Base-by-base conservation (phyloP, 257 asterid genomes). In the Gentiana macrophylla region DNA sequence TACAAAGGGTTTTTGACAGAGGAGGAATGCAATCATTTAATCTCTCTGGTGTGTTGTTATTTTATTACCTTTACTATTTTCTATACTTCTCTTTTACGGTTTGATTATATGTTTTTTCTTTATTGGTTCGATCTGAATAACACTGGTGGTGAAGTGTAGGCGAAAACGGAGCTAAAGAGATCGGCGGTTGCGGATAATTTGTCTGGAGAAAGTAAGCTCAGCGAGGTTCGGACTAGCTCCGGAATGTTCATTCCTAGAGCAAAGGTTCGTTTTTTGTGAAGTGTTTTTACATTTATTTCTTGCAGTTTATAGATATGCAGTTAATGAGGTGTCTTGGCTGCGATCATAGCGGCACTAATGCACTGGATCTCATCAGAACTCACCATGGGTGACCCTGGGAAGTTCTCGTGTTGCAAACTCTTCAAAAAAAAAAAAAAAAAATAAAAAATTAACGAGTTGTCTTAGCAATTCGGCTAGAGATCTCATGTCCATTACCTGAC, bases 221-320 rank as follows among this genome's bases (percentile, higher is more conserved):
- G 96, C 57, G 89, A 82, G 74, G 94, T 81, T 52, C 86, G 96
- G 76, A 91, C 96, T 51, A 87, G 98, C 83, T 87, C 98, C 12
- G 98, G 96, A 55, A 91, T 84, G 96, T 91, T 91, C 54, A 91
- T 91, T 51, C 12, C 66, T 32, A 91, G 84, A 71, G 94, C 45
- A 54, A 87, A 84, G 98, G 98, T 91, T 63, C 41, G 86, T 34
- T 52, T 62, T 68, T 52, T 57, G 35, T 24, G 0, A 24, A 24
- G 6, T 12, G 8, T 9, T 35, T 59, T 3, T 1, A 3, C 10
- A 13, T 32, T 15, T 6, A 13, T 2, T 11, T 36, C 24, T 41
- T 41, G 46, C 46, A 41, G 1, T 24, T 0, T 24, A 0, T 24
- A 24, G 1, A 24, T 24, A 24, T 24, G 24, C 24, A 24, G 8